Conservation (phyloP, 1,284 basidiomycete species). For the Tylopilus sp. region DNA sequence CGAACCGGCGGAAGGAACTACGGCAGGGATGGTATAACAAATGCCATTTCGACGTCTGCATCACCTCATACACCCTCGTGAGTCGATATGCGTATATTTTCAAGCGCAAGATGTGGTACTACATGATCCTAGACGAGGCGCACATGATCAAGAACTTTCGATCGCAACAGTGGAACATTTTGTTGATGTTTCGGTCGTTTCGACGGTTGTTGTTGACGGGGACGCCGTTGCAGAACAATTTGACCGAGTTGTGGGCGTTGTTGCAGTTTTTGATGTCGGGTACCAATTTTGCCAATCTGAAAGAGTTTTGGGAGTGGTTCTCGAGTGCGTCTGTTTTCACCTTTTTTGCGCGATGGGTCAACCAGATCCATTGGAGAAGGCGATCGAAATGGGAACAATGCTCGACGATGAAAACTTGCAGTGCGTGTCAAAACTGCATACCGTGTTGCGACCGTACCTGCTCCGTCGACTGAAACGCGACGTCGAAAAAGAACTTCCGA, state of each 20-base stretch:
- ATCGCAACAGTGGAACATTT: slow-evolving; percentile 94
- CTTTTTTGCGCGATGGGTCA: background rate
- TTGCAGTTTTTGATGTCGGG: slow-evolving; percentile 98
- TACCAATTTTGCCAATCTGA: slow-evolving; percentile 91
- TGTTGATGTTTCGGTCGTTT: slow-evolving; percentile 95
- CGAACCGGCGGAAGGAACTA: slow-evolving; percentile 93
- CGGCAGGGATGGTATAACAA: slow-evolving; percentile 96
- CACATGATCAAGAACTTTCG: slow-evolving; percentile 99
- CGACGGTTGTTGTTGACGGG: slow-evolving; percentile 91
- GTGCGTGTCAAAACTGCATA: slow-evolving; percentile 92
- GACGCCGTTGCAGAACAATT: slow-evolving; percentile 95
- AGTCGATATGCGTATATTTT: slow-evolving; percentile 95
- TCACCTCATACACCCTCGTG: slow-evolving; percentile 95
- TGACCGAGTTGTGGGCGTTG: slow-evolving; percentile 96
- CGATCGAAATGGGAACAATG: slow-evolving; percentile 87
- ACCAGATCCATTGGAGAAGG: slow-evolving; percentile 92
- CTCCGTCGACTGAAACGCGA: too few relatives aligned
- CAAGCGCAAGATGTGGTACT: slow-evolving; percentile 96
- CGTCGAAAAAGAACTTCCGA: too few relatives aligned
- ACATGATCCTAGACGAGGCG: slow-evolving; percentile 97
- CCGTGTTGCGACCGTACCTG: slow-evolving; percentile 93
- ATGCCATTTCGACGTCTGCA: slow-evolving; percentile 94
- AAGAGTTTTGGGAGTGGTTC: slow-evolving; percentile 99
- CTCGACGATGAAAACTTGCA: slow-evolving; percentile 89
- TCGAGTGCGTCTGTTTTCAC: too few relatives aligned